phyloP scores from a whole-genome alignment of 345 rosid genomes.

The Heritiera fomes region DNA sequence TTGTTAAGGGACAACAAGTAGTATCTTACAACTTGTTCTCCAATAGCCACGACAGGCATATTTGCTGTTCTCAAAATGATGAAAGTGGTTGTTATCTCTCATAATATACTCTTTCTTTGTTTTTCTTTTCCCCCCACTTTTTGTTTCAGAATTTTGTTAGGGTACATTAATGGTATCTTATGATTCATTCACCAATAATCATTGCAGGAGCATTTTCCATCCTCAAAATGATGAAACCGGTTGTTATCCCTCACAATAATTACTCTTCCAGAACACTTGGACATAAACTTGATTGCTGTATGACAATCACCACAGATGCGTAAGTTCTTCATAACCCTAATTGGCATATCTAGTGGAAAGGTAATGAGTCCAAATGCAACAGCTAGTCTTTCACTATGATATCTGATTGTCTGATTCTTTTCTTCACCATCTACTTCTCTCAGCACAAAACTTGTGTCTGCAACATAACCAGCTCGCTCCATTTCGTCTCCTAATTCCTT shows the following conservation, averaged over 20 bases:
- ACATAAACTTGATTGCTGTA: constrained; percentile 79
- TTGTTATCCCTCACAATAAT: constrained; percentile 85
- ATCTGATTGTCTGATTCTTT: constrained; percentile 68
- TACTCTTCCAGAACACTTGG: constrained; percentile 69
- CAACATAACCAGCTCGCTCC: constrained; percentile 82
- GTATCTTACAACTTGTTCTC: constrained; percentile 35
- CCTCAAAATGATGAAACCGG: constrained; percentile 78
- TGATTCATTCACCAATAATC: constrained; percentile 71
- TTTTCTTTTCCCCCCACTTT: not conserved
- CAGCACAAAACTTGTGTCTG: constrained; percentile 80
- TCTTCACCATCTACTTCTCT: constrained; percentile 67
- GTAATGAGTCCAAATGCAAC: constrained; percentile 74
- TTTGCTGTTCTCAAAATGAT: constrained; percentile 67
- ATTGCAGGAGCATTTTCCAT: constrained; percentile 83
- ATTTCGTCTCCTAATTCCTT: constrained; percentile 75
- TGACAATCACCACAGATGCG: constrained; percentile 93
- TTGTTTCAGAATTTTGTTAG: constrained; percentile 12
- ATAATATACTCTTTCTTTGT: constrained; percentile 40
- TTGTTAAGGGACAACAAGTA: constrained; percentile 7
- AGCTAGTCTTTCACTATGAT: constrained; percentile 84
- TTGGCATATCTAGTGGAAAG: constrained; percentile 59
- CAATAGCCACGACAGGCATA: constrained; percentile 81
- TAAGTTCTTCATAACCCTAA: constrained; percentile 83
- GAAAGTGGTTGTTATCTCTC: constrained; percentile 77
- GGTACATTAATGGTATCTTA: constrained; percentile 1